Evolutionary conservation across 164 flowering plant genomes (phyloP).

Genomic region (Vitis vinifera): DNA sequence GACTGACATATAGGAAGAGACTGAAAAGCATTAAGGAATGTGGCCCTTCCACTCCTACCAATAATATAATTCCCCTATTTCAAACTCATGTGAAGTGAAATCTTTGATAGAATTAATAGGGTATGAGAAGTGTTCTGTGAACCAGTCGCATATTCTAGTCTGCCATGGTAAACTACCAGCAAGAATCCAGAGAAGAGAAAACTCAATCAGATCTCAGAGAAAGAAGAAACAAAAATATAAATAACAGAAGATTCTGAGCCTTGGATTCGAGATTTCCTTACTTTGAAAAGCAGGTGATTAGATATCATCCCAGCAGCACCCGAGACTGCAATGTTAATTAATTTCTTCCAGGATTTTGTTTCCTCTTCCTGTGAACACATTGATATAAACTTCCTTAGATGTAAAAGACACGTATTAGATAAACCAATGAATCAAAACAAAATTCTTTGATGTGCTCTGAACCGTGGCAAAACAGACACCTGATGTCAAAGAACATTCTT

Average conservation of each 20-base stretch:
- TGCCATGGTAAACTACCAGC: neutral
- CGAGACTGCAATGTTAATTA: conserved; percentile 83
- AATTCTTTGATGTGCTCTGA: neutral
- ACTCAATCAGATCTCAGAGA: neutral
- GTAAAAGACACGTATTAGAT: neutral
- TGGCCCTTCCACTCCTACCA: too few species aligned
- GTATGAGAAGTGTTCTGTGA: too few species aligned
- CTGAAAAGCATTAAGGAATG: too few species aligned
- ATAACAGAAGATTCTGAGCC: neutral
- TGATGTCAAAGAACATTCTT: neutral
- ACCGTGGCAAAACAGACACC: neutral
- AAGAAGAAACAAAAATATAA: neutral
- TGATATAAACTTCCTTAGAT: neutral
- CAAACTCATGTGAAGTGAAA: too few species aligned
- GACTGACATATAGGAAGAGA: too few species aligned
- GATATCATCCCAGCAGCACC: conserved; percentile 99
- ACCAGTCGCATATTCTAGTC: too few species aligned
- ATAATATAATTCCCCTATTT: too few species aligned
- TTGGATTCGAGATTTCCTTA: conserved; percentile 26
- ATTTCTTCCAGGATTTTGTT: conserved; percentile 88
- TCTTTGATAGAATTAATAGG: too few species aligned
- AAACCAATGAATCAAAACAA: neutral
- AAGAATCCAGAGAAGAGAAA: neutral
- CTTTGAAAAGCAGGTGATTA: conserved; percentile 94
- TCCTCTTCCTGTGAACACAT: conserved; percentile 67